Evolutionary conservation across 371 early-diverging fungal genomes (phyloP), one percentile per base, ranked within the genome.

Genomic region (Gilbertella persicaria): DNA sequence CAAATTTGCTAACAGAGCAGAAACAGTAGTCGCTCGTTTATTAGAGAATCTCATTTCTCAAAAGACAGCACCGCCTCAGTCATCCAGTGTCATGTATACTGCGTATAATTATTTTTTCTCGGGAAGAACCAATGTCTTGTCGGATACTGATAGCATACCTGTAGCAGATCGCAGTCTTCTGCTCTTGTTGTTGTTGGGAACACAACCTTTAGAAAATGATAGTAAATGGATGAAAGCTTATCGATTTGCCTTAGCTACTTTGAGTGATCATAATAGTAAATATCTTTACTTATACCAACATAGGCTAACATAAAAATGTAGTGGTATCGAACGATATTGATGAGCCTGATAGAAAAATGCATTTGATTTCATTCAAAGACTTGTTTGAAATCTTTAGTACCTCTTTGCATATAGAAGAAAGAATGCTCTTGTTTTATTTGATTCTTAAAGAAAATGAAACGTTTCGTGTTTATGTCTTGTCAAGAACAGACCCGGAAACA

Each of bases 401-500:
- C 33, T 84, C 78, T 36, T 50, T 90, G n/a, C 68, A 73, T 17
- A 48, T 67, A 33, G 91, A 90, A 58, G 89, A 88, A 58, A 78
- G 75, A 6, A 79, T 83, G 60, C 49, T 89, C 16, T 51, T 91
- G 10, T 72, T 91, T 50, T 88, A 91, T 53, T 59, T 80, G n/a
- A 69, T 89, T 21, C 53, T 91, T 38, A 70, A 85, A 5, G 84
- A 85, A 50, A 91, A 89, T 51, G 80, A 81, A 16, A 64, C 77
- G 6, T 91, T 91, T 55, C 64, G 86, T 17, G 84, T 82, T 1
- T 91, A 87, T 69, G 83, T 89, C 3, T 58, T 91, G 23, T 91
- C 89, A 3, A 69, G 89, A 25, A 87, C 86, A 0, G 91, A 91
- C 57, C 89, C 88, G 9, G 91, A 91, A 50, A 83, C 83, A 2